Conservation (phyloP, 192 early-diverging fungal species). For the Dimargaris cristalligena region DNA sequence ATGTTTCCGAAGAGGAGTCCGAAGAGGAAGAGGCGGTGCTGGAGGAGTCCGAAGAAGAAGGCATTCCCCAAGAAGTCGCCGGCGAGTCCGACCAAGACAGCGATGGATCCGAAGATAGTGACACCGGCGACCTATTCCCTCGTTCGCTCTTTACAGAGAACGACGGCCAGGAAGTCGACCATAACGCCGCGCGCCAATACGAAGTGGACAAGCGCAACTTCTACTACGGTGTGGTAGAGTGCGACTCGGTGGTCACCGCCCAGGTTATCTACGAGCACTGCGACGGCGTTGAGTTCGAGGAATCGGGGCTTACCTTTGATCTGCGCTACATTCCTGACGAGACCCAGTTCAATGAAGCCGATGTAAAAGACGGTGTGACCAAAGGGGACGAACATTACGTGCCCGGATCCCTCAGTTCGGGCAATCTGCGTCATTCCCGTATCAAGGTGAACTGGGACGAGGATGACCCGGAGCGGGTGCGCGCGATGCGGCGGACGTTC, state of each 20-base stretch:
- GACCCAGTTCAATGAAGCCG: slow-evolving; percentile 60
- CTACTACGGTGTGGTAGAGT: slow-evolving; percentile 92
- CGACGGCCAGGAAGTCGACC: slow-evolving; percentile 66
- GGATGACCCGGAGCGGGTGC: slow-evolving; percentile 72
- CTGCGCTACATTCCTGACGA: slow-evolving; percentile 85
- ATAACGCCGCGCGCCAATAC: slow-evolving; percentile 68
- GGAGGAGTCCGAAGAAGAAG: slow-evolving; percentile 27
- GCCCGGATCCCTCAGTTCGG: slow-evolving; percentile 53
- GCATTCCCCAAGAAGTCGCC: slow-evolving; percentile 23
- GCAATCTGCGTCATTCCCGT: slow-evolving; percentile 77
- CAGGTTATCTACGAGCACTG: slow-evolving; percentile 58
- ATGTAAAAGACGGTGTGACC: slow-evolving; percentile 39
- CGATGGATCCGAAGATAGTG: slow-evolving; percentile 4
- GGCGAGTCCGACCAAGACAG: slow-evolving; percentile 30
- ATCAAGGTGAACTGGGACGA: slow-evolving; percentile 94
- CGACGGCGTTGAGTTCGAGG: slow-evolving; percentile 87
- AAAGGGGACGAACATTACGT: slow-evolving; percentile 46
- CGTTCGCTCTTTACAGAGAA: slow-evolving; percentile 23
- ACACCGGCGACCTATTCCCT: not conserved
- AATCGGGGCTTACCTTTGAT: slow-evolving; percentile 82
- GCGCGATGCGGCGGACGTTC: slow-evolving; percentile 64
- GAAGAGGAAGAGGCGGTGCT: slow-evolving; percentile 18
- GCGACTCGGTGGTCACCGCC: slow-evolving; percentile 71
- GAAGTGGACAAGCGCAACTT: slow-evolving; percentile 78
- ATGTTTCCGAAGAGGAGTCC: slow-evolving; percentile 19